A percentile compares a stretch with the other conserved stretches of the same genome.
These are phyloP conservation scores for Aristolochia contorta DNA, from an alignment of 164 flowering plant genomes.

Conservation along the genomic window DNA sequence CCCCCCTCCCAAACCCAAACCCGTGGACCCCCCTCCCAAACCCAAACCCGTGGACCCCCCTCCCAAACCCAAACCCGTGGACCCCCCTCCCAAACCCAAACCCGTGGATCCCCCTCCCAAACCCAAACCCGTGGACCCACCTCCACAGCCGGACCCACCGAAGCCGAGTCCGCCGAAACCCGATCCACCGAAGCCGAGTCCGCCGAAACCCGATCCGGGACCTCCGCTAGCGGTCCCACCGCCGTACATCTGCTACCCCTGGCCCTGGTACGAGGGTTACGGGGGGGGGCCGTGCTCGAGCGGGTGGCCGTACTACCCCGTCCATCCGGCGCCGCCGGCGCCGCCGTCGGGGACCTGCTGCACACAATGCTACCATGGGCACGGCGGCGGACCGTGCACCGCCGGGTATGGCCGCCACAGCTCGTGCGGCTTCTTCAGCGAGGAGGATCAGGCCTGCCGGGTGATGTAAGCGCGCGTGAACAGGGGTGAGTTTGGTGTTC, in stretches of 20 bases:
- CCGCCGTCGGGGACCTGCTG: not conserved
- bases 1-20: not conserved
- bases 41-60: not conserved
- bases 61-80: not conserved
- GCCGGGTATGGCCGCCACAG: not conserved
- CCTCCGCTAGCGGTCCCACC: not conserved
- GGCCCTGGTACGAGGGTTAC: conserved; percentile 4
- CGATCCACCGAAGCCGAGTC: not conserved
- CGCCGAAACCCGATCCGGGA: not conserved
- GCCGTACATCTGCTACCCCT: conserved; percentile 1
- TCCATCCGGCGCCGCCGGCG: not conserved
- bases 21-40: not conserved
- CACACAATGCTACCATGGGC: not conserved
- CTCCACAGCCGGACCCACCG: too few species aligned
- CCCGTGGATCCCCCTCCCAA: not conserved
- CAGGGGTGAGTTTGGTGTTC: not conserved
- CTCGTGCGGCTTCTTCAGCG: conserved; percentile 6
- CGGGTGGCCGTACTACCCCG: not conserved
- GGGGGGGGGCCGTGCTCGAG: conserved; percentile 1
- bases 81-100: not conserved
- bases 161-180: not conserved
- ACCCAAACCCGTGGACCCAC: not conserved
- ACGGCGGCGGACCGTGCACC: conserved; percentile 4
- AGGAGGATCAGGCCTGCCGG: conserved; percentile 7
- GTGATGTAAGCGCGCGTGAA: conserved; percentile 1